phyloP scores from a whole-genome alignment of 2,329 filamentous ascomycete species.

The Nemania bipapillata region DNA sequence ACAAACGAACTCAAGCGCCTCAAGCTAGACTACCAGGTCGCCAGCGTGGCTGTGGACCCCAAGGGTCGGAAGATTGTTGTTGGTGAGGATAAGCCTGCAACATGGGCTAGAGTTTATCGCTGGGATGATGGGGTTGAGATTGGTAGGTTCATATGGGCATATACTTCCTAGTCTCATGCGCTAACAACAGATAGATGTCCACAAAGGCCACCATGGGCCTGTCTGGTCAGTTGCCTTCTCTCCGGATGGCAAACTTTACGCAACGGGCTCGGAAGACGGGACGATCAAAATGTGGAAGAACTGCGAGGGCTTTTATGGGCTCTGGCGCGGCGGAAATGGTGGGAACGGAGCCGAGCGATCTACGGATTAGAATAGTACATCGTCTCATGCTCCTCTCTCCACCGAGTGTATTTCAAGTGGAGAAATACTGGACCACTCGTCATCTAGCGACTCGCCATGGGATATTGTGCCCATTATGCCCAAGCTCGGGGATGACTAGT shows the following conservation, averaged over 20 bases:
- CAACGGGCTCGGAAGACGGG: slow-evolving; percentile 94
- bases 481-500: slow-evolving; percentile 14
- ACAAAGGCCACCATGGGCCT: slow-evolving; percentile 96
- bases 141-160: slow-evolving; percentile 59
- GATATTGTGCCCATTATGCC: slow-evolving; percentile 27
- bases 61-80: slow-evolving; percentile 85
- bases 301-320: slow-evolving; percentile 71
- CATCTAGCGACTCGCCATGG: slow-evolving; percentile 34
- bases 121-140: slow-evolving; percentile 85
- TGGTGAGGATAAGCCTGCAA: slow-evolving; percentile 85
- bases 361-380: slow-evolving; percentile 53
- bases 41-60: slow-evolving; percentile 87
- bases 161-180: neutral
- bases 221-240: slow-evolving; percentile 97
- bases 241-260: slow-evolving; percentile 94
- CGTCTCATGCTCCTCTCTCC: slow-evolving; percentile 37
- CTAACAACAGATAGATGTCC: slow-evolving; percentile 71
- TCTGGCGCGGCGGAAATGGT: slow-evolving; percentile 66
- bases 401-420: slow-evolving; percentile 23
- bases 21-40: slow-evolving; percentile 83
- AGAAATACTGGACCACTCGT: slow-evolving; percentile 27
- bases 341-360: slow-evolving; percentile 48
- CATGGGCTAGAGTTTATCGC: slow-evolving; percentile 95
- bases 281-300: slow-evolving; percentile 94
- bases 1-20: slow-evolving; percentile 80